Evolutionary conservation across 2,329 filamentous ascomycete species (phyloP).

Genomic region (Pseudocercospora musae): DNA sequence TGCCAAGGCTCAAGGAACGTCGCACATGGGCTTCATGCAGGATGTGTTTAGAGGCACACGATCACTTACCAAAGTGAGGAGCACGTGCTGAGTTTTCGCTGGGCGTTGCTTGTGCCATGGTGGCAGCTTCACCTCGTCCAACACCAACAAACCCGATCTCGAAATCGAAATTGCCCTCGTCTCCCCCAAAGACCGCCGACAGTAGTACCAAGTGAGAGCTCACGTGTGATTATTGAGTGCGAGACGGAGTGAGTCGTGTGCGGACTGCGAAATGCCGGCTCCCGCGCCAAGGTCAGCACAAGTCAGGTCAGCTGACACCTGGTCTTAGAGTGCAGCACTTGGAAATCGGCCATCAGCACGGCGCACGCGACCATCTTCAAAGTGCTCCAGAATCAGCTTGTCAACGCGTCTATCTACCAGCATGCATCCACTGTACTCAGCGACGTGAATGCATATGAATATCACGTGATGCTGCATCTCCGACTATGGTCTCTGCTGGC

Average conservation of each 20-base stretch:
- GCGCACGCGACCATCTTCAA: background rate
- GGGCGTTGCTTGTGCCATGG: background rate
- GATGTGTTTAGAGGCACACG: constrained; percentile 9
- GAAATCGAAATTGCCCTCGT: too few relatives aligned
- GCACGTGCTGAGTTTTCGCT: constrained; percentile 5
- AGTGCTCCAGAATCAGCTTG: background rate
- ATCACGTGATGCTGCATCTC: background rate
- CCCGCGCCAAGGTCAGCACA: background rate
- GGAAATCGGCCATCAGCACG: background rate
- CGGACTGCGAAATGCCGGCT: background rate
- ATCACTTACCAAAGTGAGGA: constrained; percentile 13
- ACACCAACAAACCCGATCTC: background rate
- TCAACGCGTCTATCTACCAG: too few relatives aligned
- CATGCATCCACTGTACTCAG: background rate
- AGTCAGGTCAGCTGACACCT: background rate
- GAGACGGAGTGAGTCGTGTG: background rate
- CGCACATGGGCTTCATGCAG: constrained; percentile 8
- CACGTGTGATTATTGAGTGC: background rate
- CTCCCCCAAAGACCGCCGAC: background rate
- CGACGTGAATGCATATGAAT: background rate
- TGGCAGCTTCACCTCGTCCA: background rate
- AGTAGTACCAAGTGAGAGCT: too few relatives aligned
- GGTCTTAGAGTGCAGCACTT: background rate
- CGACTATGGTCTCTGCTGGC: background rate
- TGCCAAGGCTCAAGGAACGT: background rate